A percentile compares a stretch with the other conserved stretches of the same genome.
These are phyloP conservation scores for Tremella fuciformis DNA, from an alignment of 768 basidiomycete species.

Conservation along the genomic window DNA sequence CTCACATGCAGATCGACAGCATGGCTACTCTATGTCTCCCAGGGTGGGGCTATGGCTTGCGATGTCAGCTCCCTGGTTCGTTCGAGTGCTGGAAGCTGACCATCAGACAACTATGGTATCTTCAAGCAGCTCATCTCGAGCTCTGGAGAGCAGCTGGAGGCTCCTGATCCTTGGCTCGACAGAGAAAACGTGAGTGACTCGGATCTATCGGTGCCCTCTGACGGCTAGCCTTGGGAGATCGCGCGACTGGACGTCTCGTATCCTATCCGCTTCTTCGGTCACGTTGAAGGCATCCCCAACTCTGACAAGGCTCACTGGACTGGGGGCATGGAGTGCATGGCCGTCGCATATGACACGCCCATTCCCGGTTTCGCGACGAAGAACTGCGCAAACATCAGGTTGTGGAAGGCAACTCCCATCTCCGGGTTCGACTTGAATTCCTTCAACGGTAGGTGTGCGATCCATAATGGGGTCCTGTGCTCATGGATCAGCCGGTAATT, in stretches of 20 bases:
- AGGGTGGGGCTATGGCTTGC: constrained; percentile 89
- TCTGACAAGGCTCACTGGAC: constrained; percentile 55
- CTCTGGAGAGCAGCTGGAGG: constrained; percentile 54
- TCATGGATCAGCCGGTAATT: constrained; percentile 72
- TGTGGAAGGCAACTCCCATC: constrained; percentile 63
- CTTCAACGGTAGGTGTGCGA: constrained; percentile 72
- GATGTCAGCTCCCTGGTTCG: constrained; percentile 56
- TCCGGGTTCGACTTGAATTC: constrained; percentile 87
- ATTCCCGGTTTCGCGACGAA: constrained; percentile 53
- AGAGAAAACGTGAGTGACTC: constrained; percentile 41
- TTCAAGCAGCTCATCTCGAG: constrained; percentile 82
- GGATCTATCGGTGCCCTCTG: background rate
- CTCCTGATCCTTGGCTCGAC: constrained; percentile 56
- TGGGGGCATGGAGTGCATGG: constrained; percentile 90
- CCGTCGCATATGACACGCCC: constrained; percentile 91
- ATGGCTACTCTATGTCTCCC: constrained; percentile 84
- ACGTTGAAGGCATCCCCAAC: constrained; percentile 62
- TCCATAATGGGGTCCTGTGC: background rate
- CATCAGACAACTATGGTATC: constrained; percentile 73
- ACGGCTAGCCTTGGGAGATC: constrained; percentile 50
- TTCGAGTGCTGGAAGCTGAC: background rate
- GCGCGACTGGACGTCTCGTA: constrained; percentile 63
- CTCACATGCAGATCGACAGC: constrained; percentile 60
- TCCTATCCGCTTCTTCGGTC: constrained; percentile 78
- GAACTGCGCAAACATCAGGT: constrained; percentile 80